These are phyloP conservation scores for Magnaporthiopsis incrustans DNA, from an alignment of 2,329 filamentous ascomycete species.

Conservation along the genomic window DNA sequence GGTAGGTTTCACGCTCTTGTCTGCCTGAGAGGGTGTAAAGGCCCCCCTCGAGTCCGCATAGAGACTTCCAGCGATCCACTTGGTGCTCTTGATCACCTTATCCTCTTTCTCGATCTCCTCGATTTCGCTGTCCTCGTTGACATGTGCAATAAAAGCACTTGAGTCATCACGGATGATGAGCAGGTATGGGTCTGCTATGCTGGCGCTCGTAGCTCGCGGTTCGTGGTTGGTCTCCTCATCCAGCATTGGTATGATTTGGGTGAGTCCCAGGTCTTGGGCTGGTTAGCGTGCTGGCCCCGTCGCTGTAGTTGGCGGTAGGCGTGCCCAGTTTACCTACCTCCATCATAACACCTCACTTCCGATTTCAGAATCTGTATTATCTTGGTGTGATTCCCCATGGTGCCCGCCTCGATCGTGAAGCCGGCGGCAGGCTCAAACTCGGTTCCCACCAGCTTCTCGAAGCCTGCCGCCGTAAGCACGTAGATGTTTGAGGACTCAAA, in stretches of 20 bases:
- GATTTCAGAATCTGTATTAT: constrained; percentile 82
- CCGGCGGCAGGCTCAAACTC: constrained; percentile 91
- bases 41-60: constrained; percentile 60
- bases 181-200: constrained; percentile 80
- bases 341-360: constrained; percentile 85
- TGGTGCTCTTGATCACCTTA: constrained; percentile 46
- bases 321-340: constrained; percentile 49
- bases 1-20: constrained; percentile 29
- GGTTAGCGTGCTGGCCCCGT: background rate
- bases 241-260: constrained; percentile 85
- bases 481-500: constrained; percentile 75
- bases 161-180: constrained; percentile 77
- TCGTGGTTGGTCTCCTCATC: constrained; percentile 85
- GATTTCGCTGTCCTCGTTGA: constrained; percentile 74
- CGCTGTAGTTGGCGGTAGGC: background rate
- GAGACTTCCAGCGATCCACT: constrained; percentile 77
- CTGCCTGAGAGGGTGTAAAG: constrained; percentile 35
- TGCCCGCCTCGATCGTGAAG: constrained; percentile 76
- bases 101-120: constrained; percentile 68
- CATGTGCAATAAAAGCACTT: constrained; percentile 69
- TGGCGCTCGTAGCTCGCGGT: constrained; percentile 68
- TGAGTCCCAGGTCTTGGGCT: constrained; percentile 70
- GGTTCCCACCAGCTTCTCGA: constrained; percentile 69
- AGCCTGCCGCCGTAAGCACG: constrained; percentile 60
- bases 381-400: constrained; percentile 69